Evolutionary conservation across 805 yeast species (phyloP).

Genomic region (Saccharomycopsis selenospora): DNA sequence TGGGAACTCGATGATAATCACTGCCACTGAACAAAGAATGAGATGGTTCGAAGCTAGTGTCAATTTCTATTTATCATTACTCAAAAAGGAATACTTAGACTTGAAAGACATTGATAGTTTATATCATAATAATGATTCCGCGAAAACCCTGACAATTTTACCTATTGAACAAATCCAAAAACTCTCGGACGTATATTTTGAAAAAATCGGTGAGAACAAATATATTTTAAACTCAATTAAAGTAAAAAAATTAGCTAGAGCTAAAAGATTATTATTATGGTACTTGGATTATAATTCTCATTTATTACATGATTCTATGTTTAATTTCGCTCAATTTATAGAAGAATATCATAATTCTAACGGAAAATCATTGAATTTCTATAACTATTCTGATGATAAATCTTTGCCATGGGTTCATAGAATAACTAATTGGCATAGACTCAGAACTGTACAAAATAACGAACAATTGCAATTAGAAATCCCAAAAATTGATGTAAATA

Average conservation of each 20-base stretch:
- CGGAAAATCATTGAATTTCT: background rate
- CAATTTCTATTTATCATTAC: conserved; percentile 1
- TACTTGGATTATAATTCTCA: conserved; percentile 29
- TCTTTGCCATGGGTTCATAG: conserved; percentile 14
- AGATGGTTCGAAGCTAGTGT: conserved; percentile 20
- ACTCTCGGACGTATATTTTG: conserved; percentile 33
- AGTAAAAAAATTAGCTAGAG: conserved; percentile 28
- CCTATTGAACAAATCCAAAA: conserved; percentile 27
- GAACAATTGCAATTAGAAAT: background rate
- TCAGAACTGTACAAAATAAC: conserved; percentile 5
- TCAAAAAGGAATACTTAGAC: conserved; percentile 8
- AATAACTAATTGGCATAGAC: conserved; percentile 14
- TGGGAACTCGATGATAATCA: conserved; percentile 6
- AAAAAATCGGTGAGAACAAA: conserved; percentile 21
- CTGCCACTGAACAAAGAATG: conserved; percentile 11
- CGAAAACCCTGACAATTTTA: background rate
- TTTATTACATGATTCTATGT: conserved; percentile 26
- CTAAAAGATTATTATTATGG: conserved; percentile 36
- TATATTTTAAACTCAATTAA: conserved; percentile 31
- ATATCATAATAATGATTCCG: background rate
- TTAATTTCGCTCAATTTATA: conserved; percentile 13
- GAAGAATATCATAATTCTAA: conserved; percentile 5
- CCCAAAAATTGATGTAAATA: background rate
- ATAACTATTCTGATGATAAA: conserved; percentile 3
- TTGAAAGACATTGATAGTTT: conserved; percentile 9